Percentiles rank a stretch among this genome's conserved stretches.
Evolutionary conservation across 2,329 filamentous ascomycete genomes (phyloP).

Genomic region (Cyanodermella asteris): DNA sequence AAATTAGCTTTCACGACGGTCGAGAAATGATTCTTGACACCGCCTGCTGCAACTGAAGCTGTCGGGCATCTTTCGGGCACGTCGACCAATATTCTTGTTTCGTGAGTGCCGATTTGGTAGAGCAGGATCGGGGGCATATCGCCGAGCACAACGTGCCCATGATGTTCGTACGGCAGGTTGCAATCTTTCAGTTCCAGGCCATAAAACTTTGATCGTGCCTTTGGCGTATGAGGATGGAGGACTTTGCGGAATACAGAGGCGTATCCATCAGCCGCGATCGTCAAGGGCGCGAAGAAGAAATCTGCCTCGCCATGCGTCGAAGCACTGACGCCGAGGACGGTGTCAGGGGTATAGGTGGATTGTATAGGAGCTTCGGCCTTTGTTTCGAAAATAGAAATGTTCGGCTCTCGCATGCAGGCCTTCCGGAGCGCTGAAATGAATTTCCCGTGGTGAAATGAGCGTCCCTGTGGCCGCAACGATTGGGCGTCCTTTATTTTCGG

Average conservation of each 20-base stretch:
- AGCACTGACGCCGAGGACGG: constrained; percentile 67
- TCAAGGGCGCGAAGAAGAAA: constrained; percentile 72
- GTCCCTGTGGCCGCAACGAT: constrained; percentile 53
- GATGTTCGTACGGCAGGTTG: constrained; percentile 47
- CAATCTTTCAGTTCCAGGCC: constrained; percentile 82
- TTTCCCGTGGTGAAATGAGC: constrained; percentile 80
- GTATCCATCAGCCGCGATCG: constrained; percentile 82
- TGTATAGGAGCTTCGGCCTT: constrained; percentile 58
- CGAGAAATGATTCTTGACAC: constrained; percentile 63
- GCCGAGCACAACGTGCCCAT: constrained; percentile 75
- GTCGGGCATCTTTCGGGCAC: constrained; percentile 57
- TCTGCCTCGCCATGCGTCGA: constrained; percentile 42
- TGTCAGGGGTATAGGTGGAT: constrained; percentile 40
- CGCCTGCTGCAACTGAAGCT: constrained; percentile 52
- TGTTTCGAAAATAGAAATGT: constrained; percentile 80
- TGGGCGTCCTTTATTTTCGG: constrained; percentile 17
- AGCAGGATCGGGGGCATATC: constrained; percentile 60
- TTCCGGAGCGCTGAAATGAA: constrained; percentile 68
- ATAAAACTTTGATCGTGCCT: constrained; percentile 73
- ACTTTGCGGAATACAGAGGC: constrained; percentile 75
- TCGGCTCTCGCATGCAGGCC: constrained; percentile 51
- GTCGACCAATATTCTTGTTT: constrained; percentile 78
- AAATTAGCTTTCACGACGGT: constrained; percentile 62
- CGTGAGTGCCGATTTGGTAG: constrained; percentile 90
- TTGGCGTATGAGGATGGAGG: constrained; percentile 42